Percentiles rank a stretch among this genome's conserved stretches.
phyloP scores from a whole-genome alignment of 2,329 filamentous ascomycete genomes.

The Venturiaceae sp. region DNA sequence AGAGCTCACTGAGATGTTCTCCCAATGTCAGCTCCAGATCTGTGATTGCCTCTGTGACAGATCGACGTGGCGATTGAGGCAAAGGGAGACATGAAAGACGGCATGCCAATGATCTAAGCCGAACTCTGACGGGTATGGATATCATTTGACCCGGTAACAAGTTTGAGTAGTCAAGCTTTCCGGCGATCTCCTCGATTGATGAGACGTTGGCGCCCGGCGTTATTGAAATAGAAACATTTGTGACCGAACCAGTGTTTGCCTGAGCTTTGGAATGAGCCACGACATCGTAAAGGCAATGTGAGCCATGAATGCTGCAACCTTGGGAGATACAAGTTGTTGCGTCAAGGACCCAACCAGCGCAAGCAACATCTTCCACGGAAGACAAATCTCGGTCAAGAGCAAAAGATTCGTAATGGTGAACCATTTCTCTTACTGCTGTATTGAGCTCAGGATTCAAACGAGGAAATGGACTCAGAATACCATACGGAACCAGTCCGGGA shows the following conservation, averaged over 20 bases:
- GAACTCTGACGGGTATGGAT: background rate
- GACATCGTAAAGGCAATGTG: background rate
- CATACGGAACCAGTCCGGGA: slow-evolving; percentile 1
- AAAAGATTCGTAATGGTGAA: background rate
- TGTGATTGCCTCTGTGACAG: slow-evolving; percentile 2
- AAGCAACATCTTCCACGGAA: background rate
- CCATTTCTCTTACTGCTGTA: no score
- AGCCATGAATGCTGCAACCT: background rate
- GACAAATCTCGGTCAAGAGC: background rate
- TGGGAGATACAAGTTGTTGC: background rate
- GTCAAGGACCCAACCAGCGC: background rate
- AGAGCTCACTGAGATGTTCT: slow-evolving; percentile 6
- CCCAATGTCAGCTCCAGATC: slow-evolving; percentile 6
- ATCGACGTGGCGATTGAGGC: background rate
- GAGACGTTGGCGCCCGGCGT: background rate
- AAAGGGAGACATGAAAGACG: background rate
- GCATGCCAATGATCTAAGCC: background rate
- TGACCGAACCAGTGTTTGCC: background rate
- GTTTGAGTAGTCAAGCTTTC: background rate
- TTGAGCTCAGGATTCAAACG: no score
- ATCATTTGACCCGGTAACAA: slow-evolving; percentile 2
- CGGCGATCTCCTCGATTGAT: background rate
- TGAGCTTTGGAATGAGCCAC: slow-evolving; percentile 1
- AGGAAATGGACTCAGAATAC: background rate
- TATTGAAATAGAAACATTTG: background rate